phyloP scores from a whole-genome alignment of 495 filamentous ascomycete species.

The Mytilinidion resinicola region DNA sequence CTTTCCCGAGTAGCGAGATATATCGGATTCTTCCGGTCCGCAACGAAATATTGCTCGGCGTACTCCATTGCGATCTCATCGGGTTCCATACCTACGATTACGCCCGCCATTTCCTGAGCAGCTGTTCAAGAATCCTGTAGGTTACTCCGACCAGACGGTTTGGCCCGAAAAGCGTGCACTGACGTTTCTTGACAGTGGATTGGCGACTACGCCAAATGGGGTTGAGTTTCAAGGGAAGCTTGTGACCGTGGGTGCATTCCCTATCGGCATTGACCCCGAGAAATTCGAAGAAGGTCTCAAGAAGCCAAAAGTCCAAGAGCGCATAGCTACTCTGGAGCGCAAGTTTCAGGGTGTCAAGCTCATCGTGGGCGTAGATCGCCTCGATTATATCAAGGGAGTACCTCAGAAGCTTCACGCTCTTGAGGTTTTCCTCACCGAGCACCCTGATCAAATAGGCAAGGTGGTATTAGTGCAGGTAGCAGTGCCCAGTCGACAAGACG shows the following conservation, averaged over 20 bases:
- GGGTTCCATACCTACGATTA: slow-evolving; percentile 97
- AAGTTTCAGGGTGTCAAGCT: slow-evolving; percentile 83
- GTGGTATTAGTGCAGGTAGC: slow-evolving; percentile 91
- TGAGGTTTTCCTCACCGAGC: slow-evolving; percentile 82
- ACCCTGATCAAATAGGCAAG: slow-evolving; percentile 87
- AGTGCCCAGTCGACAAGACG: slow-evolving; percentile 83
- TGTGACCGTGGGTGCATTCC: slow-evolving; percentile 74
- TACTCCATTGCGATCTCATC: slow-evolving; percentile 78
- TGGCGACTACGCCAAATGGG: slow-evolving; percentile 75
- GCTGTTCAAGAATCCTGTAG: slow-evolving; percentile 75
- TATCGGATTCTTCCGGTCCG: slow-evolving; percentile 85
- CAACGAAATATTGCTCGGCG: slow-evolving; percentile 69
- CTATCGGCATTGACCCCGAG: slow-evolving; percentile 92
- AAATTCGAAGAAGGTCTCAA: slow-evolving; percentile 86
- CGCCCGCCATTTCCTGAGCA: slow-evolving; percentile 79
- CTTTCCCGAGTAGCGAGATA: slow-evolving; percentile 88
- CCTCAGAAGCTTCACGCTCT: slow-evolving; percentile 89
- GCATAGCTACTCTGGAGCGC: slow-evolving; percentile 68
- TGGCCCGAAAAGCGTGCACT: neutral
- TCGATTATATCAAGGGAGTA: slow-evolving; percentile 97
- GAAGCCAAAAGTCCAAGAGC: slow-evolving; percentile 69
- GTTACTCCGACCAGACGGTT: slow-evolving; percentile 27
- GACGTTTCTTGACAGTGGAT: slow-evolving; percentile 46
- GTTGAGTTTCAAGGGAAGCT: slow-evolving; percentile 70
- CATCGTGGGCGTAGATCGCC: slow-evolving; percentile 85